phyloP scores from a whole-genome alignment of 352 stramenopile species.

The Globisporangium nagaii region DNA sequence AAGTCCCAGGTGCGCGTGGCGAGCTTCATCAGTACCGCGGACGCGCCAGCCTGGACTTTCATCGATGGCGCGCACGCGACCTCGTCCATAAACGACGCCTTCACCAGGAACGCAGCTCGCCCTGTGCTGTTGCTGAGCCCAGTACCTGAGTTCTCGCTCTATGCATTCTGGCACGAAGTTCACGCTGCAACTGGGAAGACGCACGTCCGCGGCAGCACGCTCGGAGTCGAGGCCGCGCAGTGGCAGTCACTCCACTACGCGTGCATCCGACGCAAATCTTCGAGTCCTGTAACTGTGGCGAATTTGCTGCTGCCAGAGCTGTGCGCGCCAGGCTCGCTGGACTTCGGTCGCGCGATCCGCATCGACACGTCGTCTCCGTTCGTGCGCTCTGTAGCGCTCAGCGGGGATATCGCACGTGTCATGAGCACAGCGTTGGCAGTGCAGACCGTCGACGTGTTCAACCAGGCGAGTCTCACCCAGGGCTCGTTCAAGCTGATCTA shows the following conservation, averaged over 20 bases:
- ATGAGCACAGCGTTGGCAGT: conserved; percentile 27
- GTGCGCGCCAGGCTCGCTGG: conserved; percentile 39
- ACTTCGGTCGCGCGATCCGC: conserved; percentile 39
- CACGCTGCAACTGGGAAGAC: conserved; percentile 20
- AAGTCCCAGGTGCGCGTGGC: conserved; percentile 44
- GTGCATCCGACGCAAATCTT: conserved; percentile 42
- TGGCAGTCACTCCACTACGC: conserved; percentile 52
- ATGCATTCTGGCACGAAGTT: conserved; percentile 41
- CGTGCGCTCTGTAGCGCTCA: conserved; percentile 28
- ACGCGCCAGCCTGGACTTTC: conserved; percentile 24
- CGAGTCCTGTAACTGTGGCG: conserved; percentile 19
- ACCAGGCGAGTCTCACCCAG: conserved; percentile 32
- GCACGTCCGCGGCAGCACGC: conserved; percentile 28
- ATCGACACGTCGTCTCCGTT: conserved; percentile 49
- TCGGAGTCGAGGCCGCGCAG: conserved; percentile 6
- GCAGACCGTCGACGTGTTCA: conserved; percentile 63
- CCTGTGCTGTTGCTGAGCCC: conserved; percentile 19
- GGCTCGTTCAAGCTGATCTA: conserved; percentile 58
- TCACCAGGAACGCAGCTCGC: conserved; percentile 15
- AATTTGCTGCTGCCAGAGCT: conserved; percentile 46
- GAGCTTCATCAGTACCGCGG: conserved; percentile 9
- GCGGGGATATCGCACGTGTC: conserved; percentile 25
- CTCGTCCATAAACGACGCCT: conserved; percentile 42
- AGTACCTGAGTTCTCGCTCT: conserved; percentile 11
- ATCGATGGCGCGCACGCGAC: conserved; percentile 27